Evolutionary conservation across 2,329 filamentous ascomycete genomes (phyloP), one percentile per base, ranked within the genome.

Genomic region (Ophiostoma sp.): DNA sequence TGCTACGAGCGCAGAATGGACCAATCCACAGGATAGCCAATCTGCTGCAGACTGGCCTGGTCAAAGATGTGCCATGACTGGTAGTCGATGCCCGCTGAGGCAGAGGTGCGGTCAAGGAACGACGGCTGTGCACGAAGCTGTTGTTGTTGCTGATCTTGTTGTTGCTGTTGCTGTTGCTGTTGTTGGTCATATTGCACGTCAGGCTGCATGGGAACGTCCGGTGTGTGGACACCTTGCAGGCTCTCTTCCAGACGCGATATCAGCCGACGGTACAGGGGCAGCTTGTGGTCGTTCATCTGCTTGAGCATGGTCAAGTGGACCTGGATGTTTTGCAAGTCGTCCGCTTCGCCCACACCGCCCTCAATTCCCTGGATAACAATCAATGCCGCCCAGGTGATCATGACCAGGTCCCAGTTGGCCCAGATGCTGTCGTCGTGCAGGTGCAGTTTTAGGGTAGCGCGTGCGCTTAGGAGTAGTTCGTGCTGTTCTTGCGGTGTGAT

Each of bases 351-450:
- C 11, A 63, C 69, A 0, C 75, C 75, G 1, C 74, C 75, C 22
- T 76, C 72, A 1, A 76, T 48, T 0, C 69, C 75, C 50, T 76
- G 75, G 5, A 75, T 33, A 1, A 76, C 75, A 72, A 76, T 76
- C 25, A 76, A 48, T 3, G 75, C 74, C 5, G 75, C 75, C 75
- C 75, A 76, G 1, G 75, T 74, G 25, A 76, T 76, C 70, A 76
- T 75, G 50, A 76, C 71, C 9, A 76, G 69, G 61, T 76, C 75
- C 75, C 75, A 76, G 71, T 76, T 76, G 69, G 70, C 55, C 75
- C 75, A 76, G 69, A 76, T 76, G 31, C 22, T 57, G 68, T 73
- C 71, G 69, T 76, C 75, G 64, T 75, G 69, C 17, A 63, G 50
- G 59, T 76, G 74, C 33, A 76, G 74, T 42, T 76, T 74, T 17